Conservation (phyloP, 1,284 basidiomycete species). For the Sphagnurus paluster region DNA sequence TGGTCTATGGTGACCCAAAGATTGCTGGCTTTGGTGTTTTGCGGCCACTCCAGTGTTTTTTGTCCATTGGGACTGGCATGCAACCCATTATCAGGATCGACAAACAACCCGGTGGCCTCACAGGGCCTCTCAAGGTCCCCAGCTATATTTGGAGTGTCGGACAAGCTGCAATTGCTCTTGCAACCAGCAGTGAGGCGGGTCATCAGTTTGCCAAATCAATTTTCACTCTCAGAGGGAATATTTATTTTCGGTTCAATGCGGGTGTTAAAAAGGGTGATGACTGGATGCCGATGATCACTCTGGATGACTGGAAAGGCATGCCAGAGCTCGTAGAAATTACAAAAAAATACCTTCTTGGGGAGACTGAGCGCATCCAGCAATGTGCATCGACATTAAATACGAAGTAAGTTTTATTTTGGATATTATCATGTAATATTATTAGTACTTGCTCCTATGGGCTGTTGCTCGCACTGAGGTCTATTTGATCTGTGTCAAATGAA, state of each 20-base stretch:
- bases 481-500: too few species aligned
- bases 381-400: constrained; percentile 4
- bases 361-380: constrained; percentile 5
- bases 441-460: too few species aligned
- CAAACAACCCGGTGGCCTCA: background rate
- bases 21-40: constrained; percentile 8
- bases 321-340: constrained; percentile 10
- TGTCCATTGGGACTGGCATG: constrained; percentile 16
- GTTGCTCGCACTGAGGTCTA: too few species aligned
- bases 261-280: constrained; percentile 9
- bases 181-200: constrained; percentile 13
- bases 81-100: constrained; percentile 13
- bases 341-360: constrained; percentile 8
- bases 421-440: too few species aligned
- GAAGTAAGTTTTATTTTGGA: background rate
- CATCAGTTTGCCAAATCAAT: constrained; percentile 8
- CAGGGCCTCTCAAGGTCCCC: background rate
- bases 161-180: constrained; percentile 7
- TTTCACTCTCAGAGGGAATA: constrained; percentile 9
- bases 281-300: constrained; percentile 11
- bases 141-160: constrained; percentile 4
- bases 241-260: constrained; percentile 17
- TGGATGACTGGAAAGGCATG: constrained; percentile 15
- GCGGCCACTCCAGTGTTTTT: constrained; percentile 9
- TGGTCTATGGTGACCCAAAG: constrained; percentile 10